Evolutionary conservation across 345 rosid genomes (phyloP), one percentile per base, ranked within the genome.

Genomic region (Boechera divaricarpa): DNA sequence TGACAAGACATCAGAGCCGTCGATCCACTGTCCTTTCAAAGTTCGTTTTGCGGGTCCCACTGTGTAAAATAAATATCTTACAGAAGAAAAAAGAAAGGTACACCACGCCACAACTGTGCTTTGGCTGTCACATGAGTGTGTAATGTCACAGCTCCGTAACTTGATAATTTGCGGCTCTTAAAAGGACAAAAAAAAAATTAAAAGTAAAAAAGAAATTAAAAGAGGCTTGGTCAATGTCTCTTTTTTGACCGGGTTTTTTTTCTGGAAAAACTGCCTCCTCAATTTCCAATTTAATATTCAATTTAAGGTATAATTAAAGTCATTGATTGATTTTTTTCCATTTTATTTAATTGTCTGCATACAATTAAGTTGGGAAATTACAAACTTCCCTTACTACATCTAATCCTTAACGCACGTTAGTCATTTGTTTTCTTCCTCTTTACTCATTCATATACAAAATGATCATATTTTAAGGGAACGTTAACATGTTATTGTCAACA

Each of bases 1-100:
- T 69, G 80, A 77, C 80, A 70, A 35, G 52, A 44, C 36, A 69
- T 77, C 80, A 54, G 75, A 77, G 80, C 80, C 71, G 80, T 69
- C 75, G 80, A 77, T 63, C 80, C 21, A 4, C 31, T 58, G 76
- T 77, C 71, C 70, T 63, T 56, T 10, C 18, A 26, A 60, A 77
- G 60, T 77, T 69, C 58, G 72, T 77, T 77, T 69, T 15, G 68
- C 29, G 73, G 81, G 81, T 3, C 68, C 77, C 77, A 77, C 57
- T 7, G 0, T 31, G 5, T 5, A 38, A 44, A 54, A 5, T 2
- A 11, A 65, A 65, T 48, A 60, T 58, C 70, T 60, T 21, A 31
- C 45, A 39, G 69, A 70, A 67, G 66, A 6, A 65, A 56, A 24
- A 36, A 49, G 18, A 66, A 57, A 75, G 69, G 76, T 70, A 71